Evolutionary conservation across 495 filamentous ascomycete species (phyloP).

Genomic region (Margaritispora aquatica): DNA sequence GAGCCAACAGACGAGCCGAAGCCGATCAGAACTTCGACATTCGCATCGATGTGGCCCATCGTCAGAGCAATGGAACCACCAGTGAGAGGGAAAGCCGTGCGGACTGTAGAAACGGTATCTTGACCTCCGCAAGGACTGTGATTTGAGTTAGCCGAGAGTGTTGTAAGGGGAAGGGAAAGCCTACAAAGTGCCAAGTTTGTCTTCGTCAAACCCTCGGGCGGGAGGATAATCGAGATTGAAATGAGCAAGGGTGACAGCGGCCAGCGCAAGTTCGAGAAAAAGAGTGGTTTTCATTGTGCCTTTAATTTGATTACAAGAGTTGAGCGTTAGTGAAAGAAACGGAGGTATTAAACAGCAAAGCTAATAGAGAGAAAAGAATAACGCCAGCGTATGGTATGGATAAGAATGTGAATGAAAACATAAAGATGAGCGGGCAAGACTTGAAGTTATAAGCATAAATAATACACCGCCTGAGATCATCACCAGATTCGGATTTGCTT

Average conservation of each 20-base stretch:
- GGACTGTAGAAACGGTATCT: conserved; percentile 38
- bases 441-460: neutral
- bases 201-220: conserved; percentile 44
- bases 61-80: conserved; percentile 43
- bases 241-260: conserved; percentile 46
- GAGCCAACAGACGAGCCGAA: conserved; percentile 39
- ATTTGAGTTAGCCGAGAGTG: neutral
- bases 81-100: conserved; percentile 42
- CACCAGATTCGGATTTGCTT: neutral
- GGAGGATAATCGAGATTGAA: conserved; percentile 53
- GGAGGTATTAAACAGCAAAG: no score
- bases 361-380: neutral
- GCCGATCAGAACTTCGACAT: conserved; percentile 46
- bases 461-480: no score
- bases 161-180: conserved; percentile 23
- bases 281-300: conserved; percentile 18
- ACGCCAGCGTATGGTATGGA: neutral
- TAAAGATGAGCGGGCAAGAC: neutral
- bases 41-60: conserved; percentile 47
- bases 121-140: conserved; percentile 49
- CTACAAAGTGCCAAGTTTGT: conserved; percentile 22
- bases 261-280: conserved; percentile 21
- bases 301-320: no score
- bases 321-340: no score
- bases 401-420: neutral